phyloP scores from a whole-genome alignment of 805 yeast genomes.

The Ogataea wickerhamii region DNA sequence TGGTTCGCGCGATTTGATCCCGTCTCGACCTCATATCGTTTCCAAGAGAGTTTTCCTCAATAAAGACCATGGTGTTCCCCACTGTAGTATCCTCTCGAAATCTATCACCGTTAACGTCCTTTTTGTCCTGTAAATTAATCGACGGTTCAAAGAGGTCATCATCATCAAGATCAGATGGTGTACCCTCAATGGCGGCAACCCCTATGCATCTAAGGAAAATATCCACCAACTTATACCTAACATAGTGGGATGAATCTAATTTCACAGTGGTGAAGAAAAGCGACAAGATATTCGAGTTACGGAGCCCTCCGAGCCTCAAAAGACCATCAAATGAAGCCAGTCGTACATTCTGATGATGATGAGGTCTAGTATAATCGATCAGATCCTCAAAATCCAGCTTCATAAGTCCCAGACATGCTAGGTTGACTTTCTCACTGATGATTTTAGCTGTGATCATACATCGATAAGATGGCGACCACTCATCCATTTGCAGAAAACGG shows the following conservation, averaged over 20 bases:
- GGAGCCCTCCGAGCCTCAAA: constrained; percentile 71
- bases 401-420: constrained; percentile 55
- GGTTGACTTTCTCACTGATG: constrained; percentile 52
- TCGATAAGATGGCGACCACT: constrained; percentile 78
- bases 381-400: constrained; percentile 52
- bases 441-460: constrained; percentile 52
- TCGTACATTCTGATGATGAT: constrained; percentile 50
- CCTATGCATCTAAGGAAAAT: constrained; percentile 54
- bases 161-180: constrained; percentile 56
- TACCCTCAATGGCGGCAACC: constrained; percentile 62
- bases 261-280: constrained; percentile 58
- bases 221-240: constrained; percentile 48
- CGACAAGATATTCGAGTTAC: constrained; percentile 54
- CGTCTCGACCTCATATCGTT: constrained; percentile 49
- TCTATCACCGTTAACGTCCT: constrained; percentile 1
- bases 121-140: constrained; percentile 3
- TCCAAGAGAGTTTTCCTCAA: constrained; percentile 49
- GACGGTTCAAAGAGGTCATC: constrained; percentile 44
- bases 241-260: constrained; percentile 50
- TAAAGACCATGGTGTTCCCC: constrained; percentile 43
- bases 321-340: constrained; percentile 68
- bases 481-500: constrained; percentile 74
- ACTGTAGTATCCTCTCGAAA: constrained; percentile 5
- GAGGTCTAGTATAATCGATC: constrained; percentile 47
- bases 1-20: constrained; percentile 61